These are phyloP conservation scores for Elasticomyces elasticus DNA, from an alignment of 495 filamentous ascomycete species.

Conservation along the genomic window DNA sequence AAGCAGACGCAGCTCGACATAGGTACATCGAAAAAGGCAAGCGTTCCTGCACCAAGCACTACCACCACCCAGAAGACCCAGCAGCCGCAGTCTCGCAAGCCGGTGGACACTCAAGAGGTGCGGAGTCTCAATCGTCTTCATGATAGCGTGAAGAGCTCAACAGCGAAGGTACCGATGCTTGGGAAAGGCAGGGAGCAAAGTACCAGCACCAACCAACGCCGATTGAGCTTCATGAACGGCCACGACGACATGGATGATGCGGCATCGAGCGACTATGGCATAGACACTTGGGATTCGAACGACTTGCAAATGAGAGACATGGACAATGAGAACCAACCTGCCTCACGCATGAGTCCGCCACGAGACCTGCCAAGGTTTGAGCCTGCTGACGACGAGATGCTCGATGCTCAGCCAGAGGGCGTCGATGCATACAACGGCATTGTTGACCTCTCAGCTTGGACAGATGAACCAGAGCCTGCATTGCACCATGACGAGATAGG, in stretches of 20 bases:
- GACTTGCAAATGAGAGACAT: background rate
- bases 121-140: conserved; percentile 10
- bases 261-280: conserved; percentile 3
- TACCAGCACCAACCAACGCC: background rate
- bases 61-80: background rate
- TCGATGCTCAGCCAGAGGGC: background rate
- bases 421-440: background rate
- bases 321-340: background rate
- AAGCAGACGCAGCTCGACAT: conserved; percentile 21
- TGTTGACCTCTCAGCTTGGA: conserved; percentile 5
- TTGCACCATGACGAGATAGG: background rate
- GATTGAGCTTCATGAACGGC: conserved; percentile 1
- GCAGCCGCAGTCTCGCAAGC: background rate
- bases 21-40: conserved; percentile 3
- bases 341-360: conserved; percentile 1
- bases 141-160: conserved; percentile 12
- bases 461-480: background rate
- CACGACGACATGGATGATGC: background rate
- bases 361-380: background rate
- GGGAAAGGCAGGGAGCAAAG: background rate
- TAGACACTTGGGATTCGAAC: background rate
- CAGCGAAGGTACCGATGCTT: conserved; percentile 3
- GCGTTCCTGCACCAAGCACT: background rate
- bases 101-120: conserved; percentile 2
- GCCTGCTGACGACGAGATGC: background rate